Evolutionary conservation across 148 eudicot species (phyloP).

Genomic region (Rheum nobile): DNA sequence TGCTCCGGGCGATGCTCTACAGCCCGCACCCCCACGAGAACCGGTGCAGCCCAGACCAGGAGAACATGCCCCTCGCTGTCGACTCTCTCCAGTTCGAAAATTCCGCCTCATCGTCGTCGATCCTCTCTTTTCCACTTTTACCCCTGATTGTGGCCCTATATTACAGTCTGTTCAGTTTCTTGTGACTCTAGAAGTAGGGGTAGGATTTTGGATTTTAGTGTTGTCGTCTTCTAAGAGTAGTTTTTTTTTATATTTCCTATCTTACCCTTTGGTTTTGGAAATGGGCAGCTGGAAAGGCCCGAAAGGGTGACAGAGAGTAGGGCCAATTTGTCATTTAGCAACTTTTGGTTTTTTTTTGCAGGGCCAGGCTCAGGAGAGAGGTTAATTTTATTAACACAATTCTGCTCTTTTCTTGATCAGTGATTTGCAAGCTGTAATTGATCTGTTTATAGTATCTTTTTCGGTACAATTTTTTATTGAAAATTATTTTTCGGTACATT

Average conservation of each 20-base stretch:
- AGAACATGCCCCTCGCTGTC: conserved; percentile 97
- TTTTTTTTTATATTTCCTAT: neutral
- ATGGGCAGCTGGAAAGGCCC: neutral
- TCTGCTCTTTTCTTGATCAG: neutral
- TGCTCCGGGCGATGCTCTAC: conserved; percentile 84
- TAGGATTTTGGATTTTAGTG: neutral
- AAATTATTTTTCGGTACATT: too few relatives aligned
- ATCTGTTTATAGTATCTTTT: neutral
- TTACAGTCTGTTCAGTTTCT: neutral
- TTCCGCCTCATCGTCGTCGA: conserved; percentile 11
- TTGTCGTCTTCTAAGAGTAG: neutral
- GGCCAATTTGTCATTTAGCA: neutral
- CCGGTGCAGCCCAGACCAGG: conserved; percentile 90
- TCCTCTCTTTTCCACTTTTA: neutral
- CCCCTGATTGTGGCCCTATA: neutral
- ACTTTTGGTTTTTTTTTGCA: neutral
- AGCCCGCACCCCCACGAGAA: conserved; percentile 63
- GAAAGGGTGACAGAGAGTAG: neutral
- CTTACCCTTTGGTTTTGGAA: neutral
- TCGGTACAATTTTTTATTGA: too few relatives aligned
- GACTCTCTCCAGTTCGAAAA: conserved; percentile 74
- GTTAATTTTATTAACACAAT: neutral
- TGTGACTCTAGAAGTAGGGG: neutral
- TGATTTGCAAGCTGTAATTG: neutral
- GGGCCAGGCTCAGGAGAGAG: neutral